Base-by-base conservation (phyloP, 345 rosid genomes). In the Erodium maritimum region DNA sequence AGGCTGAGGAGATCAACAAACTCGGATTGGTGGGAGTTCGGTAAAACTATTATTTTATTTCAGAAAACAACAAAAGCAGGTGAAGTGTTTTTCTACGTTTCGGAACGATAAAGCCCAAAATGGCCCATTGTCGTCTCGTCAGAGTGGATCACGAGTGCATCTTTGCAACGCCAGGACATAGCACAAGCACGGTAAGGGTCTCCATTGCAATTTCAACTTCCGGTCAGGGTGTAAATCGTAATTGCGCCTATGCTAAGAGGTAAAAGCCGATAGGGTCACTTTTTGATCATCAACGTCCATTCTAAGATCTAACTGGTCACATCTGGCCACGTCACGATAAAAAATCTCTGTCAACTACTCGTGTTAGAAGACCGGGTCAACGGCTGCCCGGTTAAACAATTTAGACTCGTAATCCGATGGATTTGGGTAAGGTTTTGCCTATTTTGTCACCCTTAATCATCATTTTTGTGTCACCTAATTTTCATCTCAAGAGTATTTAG, bases 31-130 rank as follows among this genome's bases (percentile, higher is more conserved):
- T 37, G 46, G 14, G 46, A 37, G 46, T 37, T 37, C 10, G 46
- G 46, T 37, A 37, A 5, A 37, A 3, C 13, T 11, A 37, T 37
- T 37, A 37, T 37, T 37, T 37, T 37, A 37, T 37, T 37, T 12
- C 25, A 23, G 54, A 21, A 50, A 60, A 23, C 55, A 23, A 50
- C 22, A 50, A 60, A 60, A 34, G 54, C 54, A 50, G 42, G 12
- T n/a, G 20, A 21, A 2, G 63, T 21, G 23, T n/a, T 29, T 29
- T 29, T 29, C 34, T 29, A 3, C 8, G 34, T 29, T 29, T 29
- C 34, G 13, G 14, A 37, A 37, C 14, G 46, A 37, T 6, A 37
- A 11, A 37, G 6, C 13, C 46, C 46, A 37, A 37, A 12, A 4
- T 12, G 14, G 46, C 10, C 13, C 46, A 37, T 6, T 3, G 34